Percentiles rank a stretch among this genome's conserved stretches.
phyloP scores from a whole-genome alignment of 2,329 filamentous ascomycete species.

The Alternaria brassicae region DNA sequence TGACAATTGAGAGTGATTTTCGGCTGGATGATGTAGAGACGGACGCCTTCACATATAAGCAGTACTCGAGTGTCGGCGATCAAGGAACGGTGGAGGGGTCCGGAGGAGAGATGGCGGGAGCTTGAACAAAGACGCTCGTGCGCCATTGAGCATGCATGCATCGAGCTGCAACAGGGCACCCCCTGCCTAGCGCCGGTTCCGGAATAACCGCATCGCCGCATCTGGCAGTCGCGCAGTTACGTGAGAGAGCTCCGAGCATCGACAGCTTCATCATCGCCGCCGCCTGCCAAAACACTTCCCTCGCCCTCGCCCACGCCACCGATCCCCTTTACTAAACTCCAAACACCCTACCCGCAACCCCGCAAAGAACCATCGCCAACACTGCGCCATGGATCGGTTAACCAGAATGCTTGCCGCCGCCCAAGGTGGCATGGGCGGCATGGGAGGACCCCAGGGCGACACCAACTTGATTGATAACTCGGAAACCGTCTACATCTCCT shows the following conservation, averaged over 20 bases:
- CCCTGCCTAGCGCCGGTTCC: constrained; percentile 17
- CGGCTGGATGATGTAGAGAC: neutral
- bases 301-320: constrained; percentile 2
- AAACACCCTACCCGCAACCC: neutral
- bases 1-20: neutral
- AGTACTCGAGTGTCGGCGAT: neutral
- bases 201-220: constrained; percentile 19
- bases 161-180: constrained; percentile 17
- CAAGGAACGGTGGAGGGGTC: constrained; percentile 8
- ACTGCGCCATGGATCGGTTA: constrained; percentile 79
- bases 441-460: constrained; percentile 67
- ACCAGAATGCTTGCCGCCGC: constrained; percentile 84
- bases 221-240: constrained; percentile 21
- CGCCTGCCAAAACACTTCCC: constrained; percentile 6
- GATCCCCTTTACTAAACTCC: neutral
- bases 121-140: constrained; percentile 18
- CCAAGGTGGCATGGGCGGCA: constrained; percentile 67
- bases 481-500: constrained; percentile 99
- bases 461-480: constrained; percentile 98
- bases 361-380: neutral
- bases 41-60: neutral
- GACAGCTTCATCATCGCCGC: constrained; percentile 21
- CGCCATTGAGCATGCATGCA: constrained; percentile 11
- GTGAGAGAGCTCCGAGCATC: constrained; percentile 20
- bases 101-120: constrained; percentile 17